These are phyloP conservation scores for Heliocybe sulcata DNA, from an alignment of 1,284 basidiomycete species.

Conservation along the genomic window DNA sequence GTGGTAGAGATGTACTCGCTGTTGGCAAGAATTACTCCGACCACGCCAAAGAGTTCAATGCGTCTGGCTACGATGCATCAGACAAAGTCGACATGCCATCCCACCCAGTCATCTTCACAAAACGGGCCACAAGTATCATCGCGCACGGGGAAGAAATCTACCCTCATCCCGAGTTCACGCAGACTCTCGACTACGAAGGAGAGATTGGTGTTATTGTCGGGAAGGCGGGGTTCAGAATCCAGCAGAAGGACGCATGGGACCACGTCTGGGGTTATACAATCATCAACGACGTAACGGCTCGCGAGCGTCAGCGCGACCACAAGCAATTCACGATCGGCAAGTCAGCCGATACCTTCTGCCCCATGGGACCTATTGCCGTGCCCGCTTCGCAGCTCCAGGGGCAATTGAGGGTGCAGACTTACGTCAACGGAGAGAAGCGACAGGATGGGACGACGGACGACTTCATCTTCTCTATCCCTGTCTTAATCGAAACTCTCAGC, in stretches of 20 bases:
- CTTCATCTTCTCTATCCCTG: constrained; percentile 26
- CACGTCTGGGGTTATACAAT: constrained; percentile 17
- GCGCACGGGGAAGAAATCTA: constrained; percentile 16
- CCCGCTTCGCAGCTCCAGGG: not conserved
- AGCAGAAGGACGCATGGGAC: constrained; percentile 23
- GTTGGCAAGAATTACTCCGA: not conserved
- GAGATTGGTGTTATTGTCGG: constrained; percentile 26
- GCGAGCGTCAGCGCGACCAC: constrained; percentile 23
- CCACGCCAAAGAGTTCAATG: not conserved
- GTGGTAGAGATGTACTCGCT: not conserved
- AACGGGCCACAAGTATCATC: constrained; percentile 23
- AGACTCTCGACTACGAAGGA: constrained; percentile 23
- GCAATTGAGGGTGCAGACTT: constrained; percentile 17
- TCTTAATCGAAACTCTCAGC: constrained; percentile 22
- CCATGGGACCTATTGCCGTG: constrained; percentile 17
- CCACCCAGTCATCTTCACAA: constrained; percentile 23
- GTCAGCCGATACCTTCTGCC: constrained; percentile 26
- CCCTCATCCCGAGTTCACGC: constrained; percentile 21
- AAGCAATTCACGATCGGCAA: constrained; percentile 27
- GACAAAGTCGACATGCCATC: constrained; percentile 20
- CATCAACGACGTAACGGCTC: constrained; percentile 13
- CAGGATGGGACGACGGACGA: constrained; percentile 20
- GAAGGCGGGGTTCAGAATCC: constrained; percentile 20
- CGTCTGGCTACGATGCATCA: constrained; percentile 17
- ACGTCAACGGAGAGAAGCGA: constrained; percentile 21